phyloP scores from a whole-genome alignment of 441 rosid species.

The Populus hybrid region DNA sequence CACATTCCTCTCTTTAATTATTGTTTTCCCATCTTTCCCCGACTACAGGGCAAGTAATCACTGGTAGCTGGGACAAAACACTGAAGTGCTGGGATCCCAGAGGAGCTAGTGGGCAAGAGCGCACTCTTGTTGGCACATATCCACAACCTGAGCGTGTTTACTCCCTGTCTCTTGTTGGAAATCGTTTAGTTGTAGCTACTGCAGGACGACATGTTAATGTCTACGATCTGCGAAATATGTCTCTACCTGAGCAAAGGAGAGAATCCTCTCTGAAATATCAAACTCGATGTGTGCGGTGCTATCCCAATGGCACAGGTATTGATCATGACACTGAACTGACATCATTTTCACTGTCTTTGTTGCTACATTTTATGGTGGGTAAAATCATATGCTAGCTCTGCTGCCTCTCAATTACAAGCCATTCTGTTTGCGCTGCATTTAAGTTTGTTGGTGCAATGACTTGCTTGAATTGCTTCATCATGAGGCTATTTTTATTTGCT shows the following conservation, averaged over 20 bases:
- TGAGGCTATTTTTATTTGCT: neutral
- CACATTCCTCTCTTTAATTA: neutral
- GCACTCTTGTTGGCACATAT: slow-evolving; percentile 82
- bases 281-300: slow-evolving; percentile 90
- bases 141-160: slow-evolving; percentile 91
- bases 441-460: neutral
- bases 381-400: neutral
- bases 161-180: slow-evolving; percentile 85
- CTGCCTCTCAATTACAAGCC: neutral
- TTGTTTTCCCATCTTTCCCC: neutral
- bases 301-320: slow-evolving; percentile 94
- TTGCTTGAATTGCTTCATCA: neutral
- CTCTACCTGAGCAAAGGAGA: slow-evolving; percentile 96
- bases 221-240: slow-evolving; percentile 92
- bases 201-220: slow-evolving; percentile 95
- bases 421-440: neutral
- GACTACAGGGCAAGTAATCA: slow-evolving; percentile 76
- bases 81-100: slow-evolving; percentile 97
- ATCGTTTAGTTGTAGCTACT: slow-evolving; percentile 85
- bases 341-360: neutral
- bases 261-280: slow-evolving; percentile 96
- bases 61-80: slow-evolving; percentile 97
- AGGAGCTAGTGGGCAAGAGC: slow-evolving; percentile 89
- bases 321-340: neutral
- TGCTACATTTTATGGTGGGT: neutral